Percentiles rank a stretch among this genome's conserved stretches.
phyloP scores from a whole-genome alignment of 2,329 filamentous ascomycete species.

The Calonectria pteridis region DNA sequence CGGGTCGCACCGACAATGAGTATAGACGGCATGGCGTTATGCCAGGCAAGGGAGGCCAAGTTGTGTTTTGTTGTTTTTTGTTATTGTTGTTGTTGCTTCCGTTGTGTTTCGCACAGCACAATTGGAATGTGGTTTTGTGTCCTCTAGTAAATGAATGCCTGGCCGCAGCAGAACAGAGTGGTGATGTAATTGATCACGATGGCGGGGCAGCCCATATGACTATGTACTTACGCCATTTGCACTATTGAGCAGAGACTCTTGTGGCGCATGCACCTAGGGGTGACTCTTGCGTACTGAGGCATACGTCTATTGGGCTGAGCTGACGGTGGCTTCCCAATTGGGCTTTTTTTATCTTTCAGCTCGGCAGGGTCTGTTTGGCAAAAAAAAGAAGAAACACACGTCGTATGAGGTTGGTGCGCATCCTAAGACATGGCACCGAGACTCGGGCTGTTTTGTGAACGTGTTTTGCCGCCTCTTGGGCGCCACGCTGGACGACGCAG shows the following conservation, averaged over 20 bases:
- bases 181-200: slow-evolving; percentile 38
- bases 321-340: neutral
- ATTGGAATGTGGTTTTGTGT: slow-evolving; percentile 8
- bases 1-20: slow-evolving; percentile 77
- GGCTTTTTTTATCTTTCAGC: neutral
- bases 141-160: neutral
- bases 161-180: slow-evolving; percentile 4
- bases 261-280: neutral
- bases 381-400: neutral
- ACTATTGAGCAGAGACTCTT: slow-evolving; percentile 21
- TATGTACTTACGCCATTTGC: slow-evolving; percentile 16
- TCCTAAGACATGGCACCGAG: slow-evolving; percentile 9
- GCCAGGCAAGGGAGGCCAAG: neutral
- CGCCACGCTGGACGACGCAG: neutral
- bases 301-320: neutral
- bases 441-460: neutral
- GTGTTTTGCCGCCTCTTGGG: neutral
- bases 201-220: slow-evolving; percentile 25
- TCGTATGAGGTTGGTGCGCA: neutral
- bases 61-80: neutral
- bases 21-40: slow-evolving; percentile 58
- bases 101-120: neutral
- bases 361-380: neutral
- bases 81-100: neutral
- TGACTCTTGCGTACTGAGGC: neutral